Percentiles rank a stretch among this genome's conserved stretches.
Evolutionary conservation across 2,329 filamentous ascomycete species (phyloP).

Genomic region (Fusarium sp.): DNA sequence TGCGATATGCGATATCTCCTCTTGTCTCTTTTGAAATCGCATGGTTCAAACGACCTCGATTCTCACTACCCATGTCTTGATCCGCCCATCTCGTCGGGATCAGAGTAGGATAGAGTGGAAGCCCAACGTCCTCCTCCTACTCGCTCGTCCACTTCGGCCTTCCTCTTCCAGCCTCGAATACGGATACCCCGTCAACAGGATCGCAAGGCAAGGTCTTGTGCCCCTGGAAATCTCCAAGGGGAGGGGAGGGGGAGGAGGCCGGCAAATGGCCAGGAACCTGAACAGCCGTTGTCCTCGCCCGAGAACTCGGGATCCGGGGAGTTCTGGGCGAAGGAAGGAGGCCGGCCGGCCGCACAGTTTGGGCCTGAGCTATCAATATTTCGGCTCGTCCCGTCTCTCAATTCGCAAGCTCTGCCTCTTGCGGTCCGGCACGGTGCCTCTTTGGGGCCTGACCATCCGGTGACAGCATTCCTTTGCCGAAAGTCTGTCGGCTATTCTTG

Average conservation of each 20-base stretch:
- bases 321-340: conserved; percentile 16
- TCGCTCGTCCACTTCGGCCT: conserved; percentile 17
- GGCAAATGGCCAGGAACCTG: conserved; percentile 27
- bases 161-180: conserved; percentile 2
- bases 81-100: conserved; percentile 33
- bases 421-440: conserved; percentile 11
- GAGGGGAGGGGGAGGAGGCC: background rate
- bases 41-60: conserved; percentile 31
- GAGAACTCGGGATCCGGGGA: conserved; percentile 37
- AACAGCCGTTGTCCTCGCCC: conserved; percentile 31
- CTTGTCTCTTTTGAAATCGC: conserved; percentile 39
- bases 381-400: conserved; percentile 45
- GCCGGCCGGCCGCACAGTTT: conserved; percentile 19
- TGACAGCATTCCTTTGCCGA: conserved; percentile 20
- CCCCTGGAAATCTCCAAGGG: conserved; percentile 10
- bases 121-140: background rate
- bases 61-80: conserved; percentile 24
- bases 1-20: conserved; percentile 32
- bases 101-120: conserved; percentile 16
- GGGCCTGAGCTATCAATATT: conserved; percentile 14
- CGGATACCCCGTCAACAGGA: conserved; percentile 4
- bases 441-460: conserved; percentile 31
- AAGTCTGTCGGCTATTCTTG: conserved; percentile 32
- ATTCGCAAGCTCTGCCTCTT: conserved; percentile 44
- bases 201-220: conserved; percentile 15